These are phyloP conservation scores for Fusarium protoensiforme DNA, from an alignment of 2,329 filamentous ascomycete genomes.

Conservation along the genomic window DNA sequence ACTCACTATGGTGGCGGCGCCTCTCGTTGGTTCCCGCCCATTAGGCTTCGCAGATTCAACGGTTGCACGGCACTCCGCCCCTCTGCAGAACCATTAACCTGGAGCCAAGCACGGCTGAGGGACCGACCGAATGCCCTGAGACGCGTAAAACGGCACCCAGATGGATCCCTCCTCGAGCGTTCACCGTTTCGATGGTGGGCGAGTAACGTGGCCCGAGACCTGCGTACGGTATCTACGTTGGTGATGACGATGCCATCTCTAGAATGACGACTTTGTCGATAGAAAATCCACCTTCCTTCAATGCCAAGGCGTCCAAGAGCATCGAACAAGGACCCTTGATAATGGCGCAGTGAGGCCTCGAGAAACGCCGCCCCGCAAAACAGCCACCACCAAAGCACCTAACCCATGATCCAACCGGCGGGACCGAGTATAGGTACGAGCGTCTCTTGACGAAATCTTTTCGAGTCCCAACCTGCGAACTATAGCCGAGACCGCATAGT, in stretches of 20 bases:
- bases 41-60: constrained; percentile 1
- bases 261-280: background rate
- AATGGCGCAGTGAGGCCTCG: constrained; percentile 18
- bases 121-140: constrained; percentile 14
- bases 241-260: background rate
- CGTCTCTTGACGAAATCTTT: background rate
- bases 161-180: constrained; percentile 4
- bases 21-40: constrained; percentile 16
- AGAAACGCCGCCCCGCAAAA: constrained; percentile 17
- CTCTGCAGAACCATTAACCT: background rate
- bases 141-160: background rate
- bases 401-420: constrained; percentile 3
- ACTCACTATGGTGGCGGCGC: constrained; percentile 13
- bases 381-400: constrained; percentile 7
- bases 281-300: background rate
- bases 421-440: background rate
- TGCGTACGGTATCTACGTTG: constrained; percentile 3
- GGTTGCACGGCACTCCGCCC: constrained; percentile 14
- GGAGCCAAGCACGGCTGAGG: constrained; percentile 20
- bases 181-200: constrained; percentile 3
- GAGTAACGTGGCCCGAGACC: constrained; percentile 18
- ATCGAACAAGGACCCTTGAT: constrained; percentile 1
- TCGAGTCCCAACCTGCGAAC: background rate
- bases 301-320: background rate
- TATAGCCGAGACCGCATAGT: background rate